Percentiles rank a stretch among this genome's conserved stretches.
Conservation (phyloP, 805 yeast genomes). For the Zygosaccharomyces gambellarensis region DNA sequence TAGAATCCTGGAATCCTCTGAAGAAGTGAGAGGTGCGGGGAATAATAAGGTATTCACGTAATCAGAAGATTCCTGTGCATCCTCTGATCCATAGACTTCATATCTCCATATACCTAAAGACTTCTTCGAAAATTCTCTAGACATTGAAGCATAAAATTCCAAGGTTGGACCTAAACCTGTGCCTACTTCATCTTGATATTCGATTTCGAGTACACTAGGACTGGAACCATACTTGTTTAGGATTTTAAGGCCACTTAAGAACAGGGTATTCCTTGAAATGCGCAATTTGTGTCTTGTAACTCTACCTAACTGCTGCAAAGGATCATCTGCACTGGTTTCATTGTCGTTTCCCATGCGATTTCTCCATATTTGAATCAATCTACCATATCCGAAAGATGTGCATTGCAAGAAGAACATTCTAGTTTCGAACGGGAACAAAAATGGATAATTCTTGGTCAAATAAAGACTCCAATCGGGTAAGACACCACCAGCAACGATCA, state of each 20-base stretch:
- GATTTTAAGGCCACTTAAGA: constrained; percentile 75
- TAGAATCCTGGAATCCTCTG: constrained; percentile 38
- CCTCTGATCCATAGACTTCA: constrained; percentile 25
- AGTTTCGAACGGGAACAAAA: constrained; percentile 78
- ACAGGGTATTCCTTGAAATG: constrained; percentile 60
- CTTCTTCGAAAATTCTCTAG: constrained; percentile 62
- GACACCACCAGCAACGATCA: constrained; percentile 79
- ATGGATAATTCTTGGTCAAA: constrained; percentile 70
- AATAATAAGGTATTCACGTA: constrained; percentile 54
- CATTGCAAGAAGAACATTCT: constrained; percentile 74
- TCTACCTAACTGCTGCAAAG: constrained; percentile 55
- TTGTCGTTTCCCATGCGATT: constrained; percentile 40
- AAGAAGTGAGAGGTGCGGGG: constrained; percentile 55
- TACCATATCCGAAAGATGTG: constrained; percentile 86
- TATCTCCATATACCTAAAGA: constrained; percentile 67
- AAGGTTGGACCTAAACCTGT: constrained; percentile 94
- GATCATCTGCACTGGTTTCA: constrained; percentile 27
- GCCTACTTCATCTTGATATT: constrained; percentile 88
- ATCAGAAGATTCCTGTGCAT: constrained; percentile 15
- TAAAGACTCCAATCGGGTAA: constrained; percentile 81
- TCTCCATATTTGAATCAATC: constrained; percentile 78
- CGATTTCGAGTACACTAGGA: constrained; percentile 82
- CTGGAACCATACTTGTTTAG: constrained; percentile 68
- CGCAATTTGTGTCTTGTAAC: constrained; percentile 76
- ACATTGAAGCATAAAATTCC: constrained; percentile 82